Conservation (phyloP, 2,329 filamentous ascomycete species). For the Allantophomopsis lycopodina region DNA sequence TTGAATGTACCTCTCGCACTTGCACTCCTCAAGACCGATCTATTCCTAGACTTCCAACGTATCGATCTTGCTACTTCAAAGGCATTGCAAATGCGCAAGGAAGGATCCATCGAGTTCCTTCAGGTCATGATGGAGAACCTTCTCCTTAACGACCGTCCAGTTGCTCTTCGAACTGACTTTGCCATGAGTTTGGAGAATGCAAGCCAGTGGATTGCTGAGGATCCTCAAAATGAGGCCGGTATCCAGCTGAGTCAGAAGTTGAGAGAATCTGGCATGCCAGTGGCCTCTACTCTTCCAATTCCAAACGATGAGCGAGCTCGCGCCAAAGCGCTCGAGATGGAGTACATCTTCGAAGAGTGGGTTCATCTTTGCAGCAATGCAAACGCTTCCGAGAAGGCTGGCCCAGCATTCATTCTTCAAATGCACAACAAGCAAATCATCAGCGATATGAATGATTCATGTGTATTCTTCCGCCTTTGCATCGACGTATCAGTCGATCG, state of each 20-base stretch:
- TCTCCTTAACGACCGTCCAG: constrained; percentile 63
- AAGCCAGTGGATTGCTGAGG: constrained; percentile 67
- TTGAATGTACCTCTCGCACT: constrained; percentile 42
- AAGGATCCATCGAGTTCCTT: constrained; percentile 66
- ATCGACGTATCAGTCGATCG: constrained; percentile 68
- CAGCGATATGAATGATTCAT: constrained; percentile 60
- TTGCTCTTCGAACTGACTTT: constrained; percentile 75
- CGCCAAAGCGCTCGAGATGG: constrained; percentile 67
- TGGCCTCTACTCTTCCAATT: constrained; percentile 27
- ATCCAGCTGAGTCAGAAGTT: constrained; percentile 59
- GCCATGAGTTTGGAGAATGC: constrained; percentile 69
- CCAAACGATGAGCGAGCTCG: constrained; percentile 41
- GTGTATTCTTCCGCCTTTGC: constrained; percentile 66
- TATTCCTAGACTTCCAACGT: constrained; percentile 42
- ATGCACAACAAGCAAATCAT: constrained; percentile 64
- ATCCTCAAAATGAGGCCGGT: constrained; percentile 49
- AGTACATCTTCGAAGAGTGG: constrained; percentile 96
- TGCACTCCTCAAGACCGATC: constrained; percentile 42
- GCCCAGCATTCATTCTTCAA: constrained; percentile 70
- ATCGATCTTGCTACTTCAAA: constrained; percentile 63
- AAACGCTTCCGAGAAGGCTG: constrained; percentile 59
- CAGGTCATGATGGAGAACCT: constrained; percentile 66
- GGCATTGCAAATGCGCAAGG: constrained; percentile 56
- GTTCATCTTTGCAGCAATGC: constrained; percentile 66
- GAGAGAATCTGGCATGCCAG: constrained; percentile 27